Percentiles rank a stretch among this genome's conserved stretches.
Evolutionary conservation across 2,329 filamentous ascomycete species (phyloP).

Genomic region (Mariannaea sp.): DNA sequence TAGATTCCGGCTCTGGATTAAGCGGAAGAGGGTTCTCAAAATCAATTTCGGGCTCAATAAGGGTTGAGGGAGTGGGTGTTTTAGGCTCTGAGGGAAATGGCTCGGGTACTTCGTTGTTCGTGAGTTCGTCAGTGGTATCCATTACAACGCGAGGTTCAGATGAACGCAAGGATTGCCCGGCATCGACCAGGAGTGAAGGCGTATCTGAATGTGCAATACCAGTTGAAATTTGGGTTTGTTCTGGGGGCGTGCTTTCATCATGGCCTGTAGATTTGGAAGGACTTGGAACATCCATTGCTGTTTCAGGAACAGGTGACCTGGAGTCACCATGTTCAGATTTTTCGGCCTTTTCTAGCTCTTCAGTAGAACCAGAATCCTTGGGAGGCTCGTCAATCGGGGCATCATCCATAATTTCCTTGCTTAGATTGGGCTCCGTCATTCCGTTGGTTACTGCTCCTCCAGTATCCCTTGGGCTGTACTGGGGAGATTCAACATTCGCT

Average conservation of each 20-base stretch:
- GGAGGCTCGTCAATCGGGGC: conserved; percentile 19
- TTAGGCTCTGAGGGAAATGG: conserved; percentile 23
- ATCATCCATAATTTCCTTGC: conserved; percentile 30
- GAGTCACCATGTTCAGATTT: neutral
- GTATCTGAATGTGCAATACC: conserved; percentile 11
- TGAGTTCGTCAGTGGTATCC: neutral
- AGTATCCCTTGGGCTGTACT: conserved; percentile 23
- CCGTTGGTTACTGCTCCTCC: conserved; percentile 14
- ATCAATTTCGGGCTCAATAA: conserved; percentile 28
- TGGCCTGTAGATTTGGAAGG: conserved; percentile 9
- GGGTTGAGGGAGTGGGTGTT: conserved; percentile 24
- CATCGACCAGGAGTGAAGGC: conserved; percentile 1
- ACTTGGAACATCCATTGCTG: neutral
- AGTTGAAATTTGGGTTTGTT: conserved; percentile 14
- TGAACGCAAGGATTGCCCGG: conserved; percentile 16
- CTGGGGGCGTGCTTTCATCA: neutral
- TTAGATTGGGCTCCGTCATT: conserved; percentile 2
- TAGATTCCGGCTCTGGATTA: conserved; percentile 30
- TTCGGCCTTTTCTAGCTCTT: neutral
- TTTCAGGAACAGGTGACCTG: conserved; percentile 8
- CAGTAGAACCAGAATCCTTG: conserved; percentile 30
- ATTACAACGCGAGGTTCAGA: conserved; percentile 11
- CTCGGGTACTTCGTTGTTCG: conserved; percentile 21
- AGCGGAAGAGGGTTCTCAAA: conserved; percentile 23
- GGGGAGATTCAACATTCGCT: conserved; percentile 13